phyloP scores from a whole-genome alignment of 441 rosid genomes.

The Pelargonium citronellum region DNA sequence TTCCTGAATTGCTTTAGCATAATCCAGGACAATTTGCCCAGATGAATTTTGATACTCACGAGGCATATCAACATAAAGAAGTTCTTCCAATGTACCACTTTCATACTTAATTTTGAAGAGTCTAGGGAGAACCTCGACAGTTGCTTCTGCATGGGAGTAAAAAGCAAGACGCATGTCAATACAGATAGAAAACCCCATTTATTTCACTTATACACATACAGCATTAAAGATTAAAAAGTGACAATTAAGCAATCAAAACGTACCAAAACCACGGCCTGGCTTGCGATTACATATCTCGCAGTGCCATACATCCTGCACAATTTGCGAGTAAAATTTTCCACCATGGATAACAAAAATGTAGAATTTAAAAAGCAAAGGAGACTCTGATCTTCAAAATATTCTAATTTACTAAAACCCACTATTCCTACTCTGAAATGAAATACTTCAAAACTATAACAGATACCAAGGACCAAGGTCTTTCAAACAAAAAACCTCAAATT shows the following conservation, averaged over 20 bases:
- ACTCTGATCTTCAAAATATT: background rate
- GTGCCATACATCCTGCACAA: conserved; percentile 94
- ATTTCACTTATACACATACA: background rate
- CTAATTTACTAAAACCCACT: background rate
- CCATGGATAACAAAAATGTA: conserved; percentile 16
- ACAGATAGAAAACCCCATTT: background rate
- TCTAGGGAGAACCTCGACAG: conserved; percentile 97
- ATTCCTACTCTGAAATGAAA: conserved; percentile 1
- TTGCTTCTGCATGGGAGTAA: conserved; percentile 55
- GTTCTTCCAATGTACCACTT: conserved; percentile 95
- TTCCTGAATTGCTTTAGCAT: conserved; percentile 97
- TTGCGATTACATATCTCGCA: conserved; percentile 96
- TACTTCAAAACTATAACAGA: conserved; percentile 9
- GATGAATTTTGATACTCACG: conserved; percentile 84
- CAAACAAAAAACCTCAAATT: conserved; percentile 15
- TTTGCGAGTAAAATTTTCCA: conserved; percentile 15
- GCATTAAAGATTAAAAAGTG: background rate
- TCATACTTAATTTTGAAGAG: conserved; percentile 96
- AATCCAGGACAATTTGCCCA: conserved; percentile 91
- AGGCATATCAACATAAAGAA: conserved; percentile 96
- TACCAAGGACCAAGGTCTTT: conserved; percentile 5
- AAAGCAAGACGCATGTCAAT: conserved; percentile 19
- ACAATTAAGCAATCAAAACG: conserved; percentile 17
- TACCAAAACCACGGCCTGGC: conserved; percentile 99
- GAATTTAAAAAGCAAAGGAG: conserved; percentile 4